A percentile compares a stretch with the other conserved stretches of the same genome.
phyloP scores from a whole-genome alignment of 2,329 filamentous ascomycete species.

The Elsinoe fawcettii region DNA sequence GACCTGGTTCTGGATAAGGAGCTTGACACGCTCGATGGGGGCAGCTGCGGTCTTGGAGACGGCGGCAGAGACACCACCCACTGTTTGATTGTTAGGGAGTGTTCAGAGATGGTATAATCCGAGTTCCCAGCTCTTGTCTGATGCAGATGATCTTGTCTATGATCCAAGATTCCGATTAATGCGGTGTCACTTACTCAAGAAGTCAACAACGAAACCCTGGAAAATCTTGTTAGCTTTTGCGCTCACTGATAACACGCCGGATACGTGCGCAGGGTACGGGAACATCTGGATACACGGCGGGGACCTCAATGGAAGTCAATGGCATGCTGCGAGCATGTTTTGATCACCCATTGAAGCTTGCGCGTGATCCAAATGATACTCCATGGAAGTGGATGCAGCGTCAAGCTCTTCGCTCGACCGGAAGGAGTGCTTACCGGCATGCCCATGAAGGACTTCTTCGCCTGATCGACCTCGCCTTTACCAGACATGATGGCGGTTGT shows the following conservation, averaged over 20 bases:
- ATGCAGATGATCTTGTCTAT: neutral
- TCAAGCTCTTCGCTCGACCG: slow-evolving; percentile 16
- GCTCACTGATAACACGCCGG: neutral
- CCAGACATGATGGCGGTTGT: slow-evolving; percentile 33
- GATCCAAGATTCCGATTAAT: neutral
- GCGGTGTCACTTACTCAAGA: slow-evolving; percentile 77
- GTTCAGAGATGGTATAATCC: neutral
- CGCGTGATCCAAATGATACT: slow-evolving; percentile 18
- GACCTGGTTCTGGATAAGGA: slow-evolving; percentile 99
- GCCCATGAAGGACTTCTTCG: slow-evolving; percentile 49
- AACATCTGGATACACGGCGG: neutral
- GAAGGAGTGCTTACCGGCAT: slow-evolving; percentile 33
- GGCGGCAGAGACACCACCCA: slow-evolving; percentile 99
- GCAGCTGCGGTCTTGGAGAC: slow-evolving; percentile 99
- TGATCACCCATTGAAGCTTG: slow-evolving; percentile 7
- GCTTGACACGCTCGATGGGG: slow-evolving; percentile 99
- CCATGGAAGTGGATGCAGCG: neutral
- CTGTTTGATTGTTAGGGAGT: slow-evolving; percentile 47
- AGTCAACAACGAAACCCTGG: slow-evolving; percentile 93
- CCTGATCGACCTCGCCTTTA: slow-evolving; percentile 42
- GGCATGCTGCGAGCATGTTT: neutral
- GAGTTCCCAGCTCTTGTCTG: slow-evolving; percentile 24
- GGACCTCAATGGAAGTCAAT: neutral
- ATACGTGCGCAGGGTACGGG: neutral
- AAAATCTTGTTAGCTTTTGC: slow-evolving; percentile 20